Evolutionary conservation across 2,329 filamentous ascomycete species (phyloP).

Genomic region (Trichoderma sp.): DNA sequence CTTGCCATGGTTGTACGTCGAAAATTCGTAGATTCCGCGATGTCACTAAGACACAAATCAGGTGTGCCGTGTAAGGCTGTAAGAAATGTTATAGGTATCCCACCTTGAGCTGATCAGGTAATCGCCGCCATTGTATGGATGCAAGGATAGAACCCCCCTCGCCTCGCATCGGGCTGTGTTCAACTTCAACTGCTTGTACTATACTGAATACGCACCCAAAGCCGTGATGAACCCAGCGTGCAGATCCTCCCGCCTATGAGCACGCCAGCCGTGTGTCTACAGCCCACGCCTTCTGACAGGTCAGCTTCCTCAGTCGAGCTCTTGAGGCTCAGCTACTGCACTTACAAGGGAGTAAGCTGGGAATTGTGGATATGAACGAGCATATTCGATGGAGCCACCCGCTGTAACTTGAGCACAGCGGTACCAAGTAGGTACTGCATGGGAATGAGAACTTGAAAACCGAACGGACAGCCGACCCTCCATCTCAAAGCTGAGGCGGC

Average conservation of each 20-base stretch:
- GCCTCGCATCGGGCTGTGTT: not conserved
- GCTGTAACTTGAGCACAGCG: not conserved
- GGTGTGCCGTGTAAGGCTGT: not conserved
- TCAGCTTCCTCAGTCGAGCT: no score
- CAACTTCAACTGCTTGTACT: not conserved
- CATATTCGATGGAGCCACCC: not conserved
- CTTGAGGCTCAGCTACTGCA: not conserved
- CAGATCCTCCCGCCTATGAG: not conserved
- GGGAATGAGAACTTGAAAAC: not conserved
- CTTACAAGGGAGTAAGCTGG: not conserved
- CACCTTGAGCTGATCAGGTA: not conserved
- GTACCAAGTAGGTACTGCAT: not conserved
- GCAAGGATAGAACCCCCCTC: not conserved
- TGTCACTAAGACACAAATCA: not conserved
- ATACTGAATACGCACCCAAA: not conserved
- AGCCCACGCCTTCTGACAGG: not conserved
- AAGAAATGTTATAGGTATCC: not conserved
- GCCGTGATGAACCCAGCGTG: not conserved
- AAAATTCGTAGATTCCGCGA: not conserved
- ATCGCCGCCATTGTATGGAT: not conserved
- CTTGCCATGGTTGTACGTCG: not conserved
- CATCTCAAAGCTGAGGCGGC: constrained; percentile 4
- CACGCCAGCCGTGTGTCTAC: not conserved
- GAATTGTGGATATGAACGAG: not conserved
- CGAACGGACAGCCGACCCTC: not conserved